Conservation (phyloP, 2,329 filamentous ascomycete species). For the Ploettnerulaceae sp. region DNA sequence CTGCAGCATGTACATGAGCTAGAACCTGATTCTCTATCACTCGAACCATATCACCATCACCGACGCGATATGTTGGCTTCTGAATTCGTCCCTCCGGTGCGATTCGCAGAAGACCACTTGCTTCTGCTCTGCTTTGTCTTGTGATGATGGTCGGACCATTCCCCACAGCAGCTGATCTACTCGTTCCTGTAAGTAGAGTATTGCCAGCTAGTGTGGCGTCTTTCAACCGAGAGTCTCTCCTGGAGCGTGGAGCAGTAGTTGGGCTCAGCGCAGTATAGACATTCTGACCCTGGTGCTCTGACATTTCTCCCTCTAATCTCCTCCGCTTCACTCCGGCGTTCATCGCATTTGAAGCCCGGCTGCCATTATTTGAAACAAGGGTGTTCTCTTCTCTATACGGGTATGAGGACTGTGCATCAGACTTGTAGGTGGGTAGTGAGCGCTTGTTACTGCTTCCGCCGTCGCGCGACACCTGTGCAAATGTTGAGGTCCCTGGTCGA, state of each 20-base stretch:
- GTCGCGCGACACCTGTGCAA: neutral
- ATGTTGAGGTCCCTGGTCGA: neutral
- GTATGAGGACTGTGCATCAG: neutral
- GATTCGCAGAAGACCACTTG: neutral
- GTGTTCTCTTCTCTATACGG: slow-evolving; percentile 2
- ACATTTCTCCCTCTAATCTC: neutral
- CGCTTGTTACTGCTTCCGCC: slow-evolving; percentile 1
- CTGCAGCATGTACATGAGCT: slow-evolving; percentile 12
- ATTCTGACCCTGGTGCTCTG: neutral
- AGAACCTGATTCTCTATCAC: slow-evolving; percentile 15
- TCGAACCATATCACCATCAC: neutral
- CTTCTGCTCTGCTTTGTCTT: neutral
- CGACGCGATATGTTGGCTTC: neutral
- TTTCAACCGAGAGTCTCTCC: neutral
- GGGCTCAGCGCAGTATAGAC: neutral
- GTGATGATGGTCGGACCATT: no score
- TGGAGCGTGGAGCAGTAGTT: neutral
- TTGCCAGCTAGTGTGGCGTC: no score
- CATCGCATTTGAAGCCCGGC: neutral
- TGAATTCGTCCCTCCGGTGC: neutral
- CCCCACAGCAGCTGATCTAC: no score
- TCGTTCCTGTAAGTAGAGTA: no score
- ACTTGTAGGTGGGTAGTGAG: neutral
- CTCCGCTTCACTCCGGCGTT: slow-evolving; percentile 2
- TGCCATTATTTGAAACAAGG: neutral